A percentile compares a stretch with the other conserved stretches of the same genome.
These are phyloP conservation scores for Truncatella angustata DNA, from an alignment of 2,329 filamentous ascomycete species.

Conservation along the genomic window DNA sequence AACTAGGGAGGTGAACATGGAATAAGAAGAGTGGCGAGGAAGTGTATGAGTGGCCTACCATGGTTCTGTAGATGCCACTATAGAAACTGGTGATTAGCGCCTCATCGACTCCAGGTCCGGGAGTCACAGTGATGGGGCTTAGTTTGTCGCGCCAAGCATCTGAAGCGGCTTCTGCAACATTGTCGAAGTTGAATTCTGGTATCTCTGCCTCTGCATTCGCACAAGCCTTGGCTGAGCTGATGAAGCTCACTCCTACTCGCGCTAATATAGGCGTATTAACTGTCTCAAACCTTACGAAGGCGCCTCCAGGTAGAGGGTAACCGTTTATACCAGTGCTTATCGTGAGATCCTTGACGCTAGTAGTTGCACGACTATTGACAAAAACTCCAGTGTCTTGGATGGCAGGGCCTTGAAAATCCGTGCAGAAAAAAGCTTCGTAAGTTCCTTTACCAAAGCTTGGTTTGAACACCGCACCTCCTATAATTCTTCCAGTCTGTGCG, in stretches of 20 bases:
- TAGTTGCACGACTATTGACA: slow-evolving; percentile 52
- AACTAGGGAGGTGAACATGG: no score
- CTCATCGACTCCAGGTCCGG: slow-evolving; percentile 47
- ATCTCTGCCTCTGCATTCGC: slow-evolving; percentile 67
- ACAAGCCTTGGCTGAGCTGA: slow-evolving; percentile 65
- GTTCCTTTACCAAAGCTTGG: slow-evolving; percentile 65
- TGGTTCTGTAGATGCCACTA: slow-evolving; percentile 69
- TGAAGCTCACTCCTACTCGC: slow-evolving; percentile 68
- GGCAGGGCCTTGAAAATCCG: slow-evolving; percentile 60
- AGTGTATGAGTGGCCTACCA: no score
- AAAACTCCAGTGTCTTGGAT: slow-evolving; percentile 63
- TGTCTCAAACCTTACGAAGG: slow-evolving; percentile 60
- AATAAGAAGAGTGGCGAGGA: no score
- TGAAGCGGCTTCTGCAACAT: slow-evolving; percentile 49
- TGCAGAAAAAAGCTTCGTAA: slow-evolving; percentile 64
- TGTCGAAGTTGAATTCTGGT: slow-evolving; percentile 63
- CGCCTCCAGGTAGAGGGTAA: slow-evolving; percentile 58
- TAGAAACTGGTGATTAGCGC: slow-evolving; percentile 64
- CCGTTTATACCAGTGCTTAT: slow-evolving; percentile 50
- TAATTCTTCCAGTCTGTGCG: slow-evolving; percentile 55
- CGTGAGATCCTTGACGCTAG: slow-evolving; percentile 43
- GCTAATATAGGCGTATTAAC: slow-evolving; percentile 53
- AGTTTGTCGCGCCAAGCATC: slow-evolving; percentile 62
- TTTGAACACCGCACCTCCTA: slow-evolving; percentile 58
- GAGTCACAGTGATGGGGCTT: slow-evolving; percentile 53